A percentile compares a stretch with the other conserved stretches of the same genome.
phyloP scores from a whole-genome alignment of 768 basidiomycete genomes.

The Agaricus sinodeliciosus region DNA sequence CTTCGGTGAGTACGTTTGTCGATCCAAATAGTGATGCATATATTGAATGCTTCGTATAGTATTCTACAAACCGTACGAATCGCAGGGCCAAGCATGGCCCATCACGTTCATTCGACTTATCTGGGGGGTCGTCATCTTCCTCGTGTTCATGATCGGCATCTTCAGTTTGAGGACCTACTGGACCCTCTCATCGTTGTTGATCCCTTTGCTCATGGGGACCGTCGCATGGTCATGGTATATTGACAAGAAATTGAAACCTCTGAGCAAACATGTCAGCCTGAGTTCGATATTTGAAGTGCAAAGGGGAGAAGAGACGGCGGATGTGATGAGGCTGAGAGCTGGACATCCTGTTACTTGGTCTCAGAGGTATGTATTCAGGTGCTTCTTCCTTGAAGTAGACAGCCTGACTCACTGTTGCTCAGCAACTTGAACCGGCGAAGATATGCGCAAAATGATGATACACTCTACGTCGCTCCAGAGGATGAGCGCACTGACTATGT shows the following conservation, averaged over 20 bases:
- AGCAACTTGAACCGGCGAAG: constrained; percentile 82
- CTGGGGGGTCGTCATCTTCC: constrained; percentile 90
- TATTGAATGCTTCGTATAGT: constrained; percentile 38
- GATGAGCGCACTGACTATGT: constrained; percentile 91
- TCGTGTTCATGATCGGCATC: constrained; percentile 95
- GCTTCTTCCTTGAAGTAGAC: background rate
- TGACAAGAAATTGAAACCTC: constrained; percentile 54
- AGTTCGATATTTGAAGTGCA: constrained; percentile 87
- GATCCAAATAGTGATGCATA: background rate
- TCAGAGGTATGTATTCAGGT: constrained; percentile 56
- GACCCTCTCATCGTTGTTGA: constrained; percentile 48
- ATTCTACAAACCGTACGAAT: constrained; percentile 98
- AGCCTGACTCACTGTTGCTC: background rate
- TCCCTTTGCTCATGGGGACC: constrained; percentile 72
- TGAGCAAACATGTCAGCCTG: constrained; percentile 80
- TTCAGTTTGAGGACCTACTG: constrained; percentile 60
- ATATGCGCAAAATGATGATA: constrained; percentile 92
- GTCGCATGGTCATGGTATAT: constrained; percentile 79
- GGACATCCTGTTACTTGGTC: constrained; percentile 87
- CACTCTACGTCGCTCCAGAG: constrained; percentile 90
- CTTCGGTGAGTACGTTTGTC: constrained; percentile 57
- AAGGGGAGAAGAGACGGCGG: constrained; percentile 80
- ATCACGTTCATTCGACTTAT: constrained; percentile 89
- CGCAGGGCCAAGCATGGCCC: constrained; percentile 96
- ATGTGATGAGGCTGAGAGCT: constrained; percentile 63